phyloP scores from a whole-genome alignment of 345 rosid species.

The Draba incana region DNA sequence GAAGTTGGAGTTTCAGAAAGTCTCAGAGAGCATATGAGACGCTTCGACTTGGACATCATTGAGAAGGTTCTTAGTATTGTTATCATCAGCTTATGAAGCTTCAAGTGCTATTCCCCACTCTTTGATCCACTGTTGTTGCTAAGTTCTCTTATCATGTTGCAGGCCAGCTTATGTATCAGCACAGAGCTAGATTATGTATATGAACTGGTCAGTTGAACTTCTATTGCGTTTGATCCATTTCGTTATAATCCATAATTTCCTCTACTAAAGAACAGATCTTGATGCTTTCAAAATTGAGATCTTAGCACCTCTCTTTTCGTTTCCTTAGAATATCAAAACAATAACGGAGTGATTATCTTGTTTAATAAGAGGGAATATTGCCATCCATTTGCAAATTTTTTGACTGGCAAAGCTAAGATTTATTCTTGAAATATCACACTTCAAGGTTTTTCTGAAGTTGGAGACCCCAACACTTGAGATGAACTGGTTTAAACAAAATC shows the following conservation, averaged over 20 bases:
- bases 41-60: conserved; percentile 66
- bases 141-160: conserved; percentile 41
- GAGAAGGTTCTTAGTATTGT: conserved; percentile 59
- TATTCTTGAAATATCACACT: background rate
- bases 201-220: conserved; percentile 71
- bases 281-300: conserved; percentile 25
- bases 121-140: conserved; percentile 11
- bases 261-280: conserved; percentile 12
- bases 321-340: conserved; percentile 15
- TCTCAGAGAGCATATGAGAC: conserved; percentile 65
- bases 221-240: conserved; percentile 6
- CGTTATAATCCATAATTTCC: background rate
- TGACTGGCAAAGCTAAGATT: conserved; percentile 3
- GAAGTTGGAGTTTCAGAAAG: conserved; percentile 81
- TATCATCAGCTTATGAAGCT: conserved; percentile 31
- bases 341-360: background rate
- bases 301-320: conserved; percentile 11
- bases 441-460: conserved; percentile 1
- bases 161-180: conserved; percentile 74
- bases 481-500: conserved; percentile 10
- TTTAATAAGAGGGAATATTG: background rate
- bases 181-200: conserved; percentile 83
- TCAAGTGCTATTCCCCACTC: conserved; percentile 11
- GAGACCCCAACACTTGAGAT: conserved; percentile 11
- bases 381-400: conserved; percentile 5